Conservation (phyloP, 176 grass and related monocot species). For the Urochloa ruziziensis region DNA sequence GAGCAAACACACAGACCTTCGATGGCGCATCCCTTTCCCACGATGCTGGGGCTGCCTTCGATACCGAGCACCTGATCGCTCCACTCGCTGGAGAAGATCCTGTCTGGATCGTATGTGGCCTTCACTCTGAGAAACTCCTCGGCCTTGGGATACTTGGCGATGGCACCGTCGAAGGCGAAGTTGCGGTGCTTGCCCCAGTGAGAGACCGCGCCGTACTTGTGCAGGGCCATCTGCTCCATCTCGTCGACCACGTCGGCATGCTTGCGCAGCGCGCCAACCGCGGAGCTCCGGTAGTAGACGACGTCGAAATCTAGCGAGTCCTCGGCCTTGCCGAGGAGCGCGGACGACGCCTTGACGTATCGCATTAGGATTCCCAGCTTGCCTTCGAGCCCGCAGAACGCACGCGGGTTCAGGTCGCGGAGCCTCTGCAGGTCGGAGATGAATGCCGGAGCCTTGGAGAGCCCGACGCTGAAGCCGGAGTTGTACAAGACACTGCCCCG, state of each 20-base stretch:
- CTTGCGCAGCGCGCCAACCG: not conserved
- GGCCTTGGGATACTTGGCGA: conserved; percentile 14
- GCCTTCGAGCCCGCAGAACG: conserved; percentile 50
- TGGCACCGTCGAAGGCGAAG: conserved; percentile 2
- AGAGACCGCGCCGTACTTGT: conserved; percentile 41
- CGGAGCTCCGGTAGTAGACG: conserved; percentile 46
- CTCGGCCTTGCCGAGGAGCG: conserved; percentile 45
- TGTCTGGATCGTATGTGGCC: conserved; percentile 37
- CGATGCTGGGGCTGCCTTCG: too few relatives aligned
- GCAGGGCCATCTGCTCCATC: not conserved
- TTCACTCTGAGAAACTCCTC: conserved; percentile 33
- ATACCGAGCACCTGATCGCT: not conserved
- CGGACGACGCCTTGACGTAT: conserved; percentile 45
- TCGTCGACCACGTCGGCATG: not conserved
- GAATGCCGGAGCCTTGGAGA: conserved; percentile 9
- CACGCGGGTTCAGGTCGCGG: conserved; percentile 32
- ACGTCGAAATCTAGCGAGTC: conserved; percentile 47
- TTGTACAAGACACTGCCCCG: conserved; percentile 34
- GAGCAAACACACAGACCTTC: too few relatives aligned
- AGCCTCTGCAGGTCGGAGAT: conserved; percentile 20
- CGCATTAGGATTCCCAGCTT: conserved; percentile 7
- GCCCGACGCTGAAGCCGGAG: conserved; percentile 37
- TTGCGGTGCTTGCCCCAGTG: conserved; percentile 59
- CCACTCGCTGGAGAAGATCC: conserved; percentile 47
- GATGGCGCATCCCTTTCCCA: too few relatives aligned